Conservation (phyloP, 805 yeast genomes). For the Kuraishia piskuri region DNA sequence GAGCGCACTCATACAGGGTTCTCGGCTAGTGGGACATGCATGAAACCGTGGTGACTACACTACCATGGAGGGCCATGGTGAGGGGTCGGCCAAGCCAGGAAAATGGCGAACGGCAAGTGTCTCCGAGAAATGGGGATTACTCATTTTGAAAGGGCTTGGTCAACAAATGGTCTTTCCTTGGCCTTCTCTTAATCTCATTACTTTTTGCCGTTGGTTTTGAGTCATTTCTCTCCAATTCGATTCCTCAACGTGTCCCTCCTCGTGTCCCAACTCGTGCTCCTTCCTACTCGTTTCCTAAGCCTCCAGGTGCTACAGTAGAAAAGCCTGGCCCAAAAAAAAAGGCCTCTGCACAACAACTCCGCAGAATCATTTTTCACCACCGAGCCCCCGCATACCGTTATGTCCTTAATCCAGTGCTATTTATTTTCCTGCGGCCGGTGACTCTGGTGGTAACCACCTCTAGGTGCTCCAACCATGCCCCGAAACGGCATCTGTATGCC, state of each 20-base stretch:
- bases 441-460: not conserved
- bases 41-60: not conserved
- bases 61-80: not conserved
- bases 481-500: not conserved
- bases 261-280: not conserved
- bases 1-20: not conserved
- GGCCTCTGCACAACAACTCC: no score
- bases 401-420: no score
- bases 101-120: not conserved
- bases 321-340: no score
- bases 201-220: no score
- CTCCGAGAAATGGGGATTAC: no score
- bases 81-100: not conserved
- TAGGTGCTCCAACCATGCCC: not conserved
- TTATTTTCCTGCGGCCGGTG: not conserved
- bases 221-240: not conserved
- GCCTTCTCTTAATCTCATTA: no score
- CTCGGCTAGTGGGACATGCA: not conserved
- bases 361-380: no score
- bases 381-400: no score
- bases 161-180: no score
- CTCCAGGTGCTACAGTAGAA: no score
- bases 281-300: no score
- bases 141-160: no score
- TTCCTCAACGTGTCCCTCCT: not conserved